A percentile compares a stretch with the other conserved stretches of the same genome.
phyloP scores from a whole-genome alignment of 345 rosid species.

The Camelina laxa region DNA sequence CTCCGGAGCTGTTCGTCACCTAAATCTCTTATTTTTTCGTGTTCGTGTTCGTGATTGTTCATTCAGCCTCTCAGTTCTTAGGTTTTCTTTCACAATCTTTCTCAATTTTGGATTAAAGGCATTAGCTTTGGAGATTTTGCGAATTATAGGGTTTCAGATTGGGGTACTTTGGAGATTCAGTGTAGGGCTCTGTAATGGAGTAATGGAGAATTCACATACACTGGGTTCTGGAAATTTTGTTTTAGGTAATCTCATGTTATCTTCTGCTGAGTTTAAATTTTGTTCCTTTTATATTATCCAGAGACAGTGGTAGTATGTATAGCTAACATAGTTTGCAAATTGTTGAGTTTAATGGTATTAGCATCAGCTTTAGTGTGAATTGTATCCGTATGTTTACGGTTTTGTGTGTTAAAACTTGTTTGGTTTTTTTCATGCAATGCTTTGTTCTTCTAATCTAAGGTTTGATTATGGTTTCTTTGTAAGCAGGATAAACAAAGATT shows the following conservation, averaged over 20 bases:
- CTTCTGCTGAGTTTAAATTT: background rate
- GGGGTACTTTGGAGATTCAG: conserved; percentile 6
- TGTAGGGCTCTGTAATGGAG: background rate
- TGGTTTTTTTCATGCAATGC: background rate
- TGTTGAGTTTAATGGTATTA: background rate
- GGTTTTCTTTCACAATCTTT: background rate
- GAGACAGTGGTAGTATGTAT: background rate
- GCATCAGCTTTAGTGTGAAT: background rate
- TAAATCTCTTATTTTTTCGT: background rate
- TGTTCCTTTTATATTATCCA: background rate
- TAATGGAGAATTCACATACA: background rate
- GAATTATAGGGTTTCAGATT: conserved; percentile 36
- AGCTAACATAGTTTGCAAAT: background rate
- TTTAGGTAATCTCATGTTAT: background rate
- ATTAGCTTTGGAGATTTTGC: background rate
- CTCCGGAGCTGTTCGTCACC: conserved; percentile 9
- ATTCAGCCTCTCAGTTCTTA: background rate
- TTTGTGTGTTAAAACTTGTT: background rate
- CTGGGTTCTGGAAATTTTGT: background rate
- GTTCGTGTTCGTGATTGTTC: background rate
- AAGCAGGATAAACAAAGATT: conserved; percentile 11
- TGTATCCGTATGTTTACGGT: background rate
- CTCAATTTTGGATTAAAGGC: no score
- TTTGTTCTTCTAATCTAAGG: background rate
- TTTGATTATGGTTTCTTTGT: conserved; percentile 23